Evolutionary conservation across 1,284 basidiomycete genomes (phyloP).

Genomic region (Rhodotorula sp.): DNA sequence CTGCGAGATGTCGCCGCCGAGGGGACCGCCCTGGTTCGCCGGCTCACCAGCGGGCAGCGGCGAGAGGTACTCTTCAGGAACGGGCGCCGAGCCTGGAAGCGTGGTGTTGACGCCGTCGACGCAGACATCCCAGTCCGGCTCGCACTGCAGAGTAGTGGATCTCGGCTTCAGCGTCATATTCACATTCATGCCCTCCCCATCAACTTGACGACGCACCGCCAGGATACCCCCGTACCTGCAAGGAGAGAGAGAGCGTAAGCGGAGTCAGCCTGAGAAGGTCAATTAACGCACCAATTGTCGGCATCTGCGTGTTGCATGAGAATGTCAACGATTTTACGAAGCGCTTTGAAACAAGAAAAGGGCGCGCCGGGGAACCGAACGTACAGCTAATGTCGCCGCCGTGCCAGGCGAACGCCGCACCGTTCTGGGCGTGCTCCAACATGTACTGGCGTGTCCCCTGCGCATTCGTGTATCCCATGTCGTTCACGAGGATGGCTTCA

Average conservation of each 20-base stretch:
- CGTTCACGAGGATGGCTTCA: conserved; percentile 46
- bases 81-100: neutral
- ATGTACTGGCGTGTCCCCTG: conserved; percentile 44
- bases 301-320: neutral
- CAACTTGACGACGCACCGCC: neutral
- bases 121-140: conserved; percentile 38
- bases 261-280: no score
- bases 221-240: neutral
- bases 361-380: no score
- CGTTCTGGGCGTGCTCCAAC: conserved; percentile 41
- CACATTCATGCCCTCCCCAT: neutral
- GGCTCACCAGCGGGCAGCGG: neutral
- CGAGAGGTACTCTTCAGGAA: conserved; percentile 5
- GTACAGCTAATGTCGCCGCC: conserved; percentile 51
- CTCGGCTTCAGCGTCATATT: conserved; percentile 19
- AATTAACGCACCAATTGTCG: neutral
- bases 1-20: conserved; percentile 2
- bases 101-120: conserved; percentile 42
- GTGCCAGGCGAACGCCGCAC: conserved; percentile 44
- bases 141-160: neutral
- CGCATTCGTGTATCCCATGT: conserved; percentile 50
- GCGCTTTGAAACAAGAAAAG: conserved; percentile 37
- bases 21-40: neutral
- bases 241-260: no score
- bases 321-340: neutral